Conservation (phyloP, 306 rosid species). For the Castanea sativa region DNA sequence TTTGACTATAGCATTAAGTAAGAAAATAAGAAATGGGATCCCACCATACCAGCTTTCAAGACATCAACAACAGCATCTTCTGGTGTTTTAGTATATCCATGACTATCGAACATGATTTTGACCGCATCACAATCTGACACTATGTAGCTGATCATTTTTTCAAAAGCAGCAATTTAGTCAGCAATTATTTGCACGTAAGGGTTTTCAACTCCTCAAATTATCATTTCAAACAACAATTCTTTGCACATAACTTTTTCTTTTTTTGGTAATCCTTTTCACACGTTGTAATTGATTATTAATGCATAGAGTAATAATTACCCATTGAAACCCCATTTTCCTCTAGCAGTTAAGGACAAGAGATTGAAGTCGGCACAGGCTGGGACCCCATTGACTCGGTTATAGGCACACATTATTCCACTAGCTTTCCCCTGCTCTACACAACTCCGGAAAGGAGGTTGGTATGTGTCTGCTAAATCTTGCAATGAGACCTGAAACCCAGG, state of each 20-base stretch:
- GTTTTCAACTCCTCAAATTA: no score
- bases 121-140: slow-evolving; percentile 92
- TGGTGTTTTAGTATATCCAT: slow-evolving; percentile 54
- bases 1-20: no score
- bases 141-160: slow-evolving; percentile 53
- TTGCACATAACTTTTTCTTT: no score
- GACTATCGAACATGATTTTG: slow-evolving; percentile 45
- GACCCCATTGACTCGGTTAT: slow-evolving; percentile 81
- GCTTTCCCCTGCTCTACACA: slow-evolving; percentile 69
- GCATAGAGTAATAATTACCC: slow-evolving; percentile 39
- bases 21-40: no score
- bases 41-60: slow-evolving; percentile 62
- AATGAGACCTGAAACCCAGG: slow-evolving; percentile 44
- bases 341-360: slow-evolving; percentile 56
- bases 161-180: background rate
- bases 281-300: background rate
- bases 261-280: background rate
- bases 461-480: slow-evolving; percentile 89
- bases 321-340: slow-evolving; percentile 67
- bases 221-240: no score
- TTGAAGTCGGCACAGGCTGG: slow-evolving; percentile 81
- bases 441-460: slow-evolving; percentile 83
- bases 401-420: slow-evolving; percentile 93
- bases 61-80: slow-evolving; percentile 87
- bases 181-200: no score